Conservation (phyloP, 805 yeast species). For the Starmerella apis region DNA sequence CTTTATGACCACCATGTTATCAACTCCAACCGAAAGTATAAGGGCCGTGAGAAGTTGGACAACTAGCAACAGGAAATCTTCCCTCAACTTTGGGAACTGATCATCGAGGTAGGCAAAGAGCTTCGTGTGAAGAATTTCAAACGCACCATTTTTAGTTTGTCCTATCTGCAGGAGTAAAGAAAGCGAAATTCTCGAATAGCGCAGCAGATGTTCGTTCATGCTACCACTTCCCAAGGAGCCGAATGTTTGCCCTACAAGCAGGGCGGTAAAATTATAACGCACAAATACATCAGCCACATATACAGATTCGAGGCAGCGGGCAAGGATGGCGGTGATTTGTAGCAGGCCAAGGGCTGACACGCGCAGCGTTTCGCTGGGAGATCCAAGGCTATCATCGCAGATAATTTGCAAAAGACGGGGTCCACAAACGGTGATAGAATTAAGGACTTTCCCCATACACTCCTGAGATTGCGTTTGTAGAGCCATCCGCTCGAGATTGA, state of each 20-base stretch:
- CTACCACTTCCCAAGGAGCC: background rate
- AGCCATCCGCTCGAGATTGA: constrained; percentile 50
- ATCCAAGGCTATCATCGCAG: constrained; percentile 67
- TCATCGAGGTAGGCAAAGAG: constrained; percentile 54
- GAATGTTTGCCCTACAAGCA: background rate
- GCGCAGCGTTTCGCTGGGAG: constrained; percentile 59
- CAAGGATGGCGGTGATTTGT: constrained; percentile 52
- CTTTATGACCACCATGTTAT: constrained; percentile 48
- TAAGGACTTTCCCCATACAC: constrained; percentile 39
- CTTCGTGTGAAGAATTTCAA: constrained; percentile 61
- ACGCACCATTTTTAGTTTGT: constrained; percentile 67
- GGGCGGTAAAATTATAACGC: constrained; percentile 44
- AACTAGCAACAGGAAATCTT: constrained; percentile 60
- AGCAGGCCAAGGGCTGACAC: constrained; percentile 66
- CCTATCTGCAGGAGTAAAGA: constrained; percentile 65
- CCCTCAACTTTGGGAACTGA: constrained; percentile 43
- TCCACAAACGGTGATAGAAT: constrained; percentile 45
- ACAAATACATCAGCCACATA: constrained; percentile 52
- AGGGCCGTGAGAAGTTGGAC: constrained; percentile 63
- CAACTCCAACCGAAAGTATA: constrained; percentile 65
- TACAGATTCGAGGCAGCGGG: constrained; percentile 42
- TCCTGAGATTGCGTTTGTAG: constrained; percentile 23
- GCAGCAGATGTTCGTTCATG: constrained; percentile 38
- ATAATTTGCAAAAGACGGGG: constrained; percentile 56
- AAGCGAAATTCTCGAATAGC: constrained; percentile 45